Percentiles rank a stretch among this genome's conserved stretches.
phyloP scores from a whole-genome alignment of 345 rosid genomes.

The Cardamine resedifolia region DNA sequence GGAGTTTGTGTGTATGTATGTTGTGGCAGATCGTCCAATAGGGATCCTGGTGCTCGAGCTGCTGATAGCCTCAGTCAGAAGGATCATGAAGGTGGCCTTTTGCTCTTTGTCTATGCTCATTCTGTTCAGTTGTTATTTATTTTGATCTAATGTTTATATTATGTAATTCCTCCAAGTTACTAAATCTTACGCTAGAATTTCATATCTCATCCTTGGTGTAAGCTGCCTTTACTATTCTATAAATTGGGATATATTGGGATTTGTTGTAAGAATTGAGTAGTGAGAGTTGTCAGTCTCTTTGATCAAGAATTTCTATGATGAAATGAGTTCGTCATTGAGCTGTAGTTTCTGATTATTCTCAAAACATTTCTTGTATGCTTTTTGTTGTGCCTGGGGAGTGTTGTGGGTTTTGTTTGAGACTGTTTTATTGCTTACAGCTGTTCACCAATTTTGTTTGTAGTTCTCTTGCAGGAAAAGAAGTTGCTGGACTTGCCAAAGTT shows the following conservation, averaged over 20 bases:
- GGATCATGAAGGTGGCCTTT: constrained; percentile 72
- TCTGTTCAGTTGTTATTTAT: neutral
- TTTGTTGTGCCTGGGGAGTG: neutral
- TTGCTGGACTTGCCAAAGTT: constrained; percentile 90
- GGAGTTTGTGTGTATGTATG: constrained; percentile 1
- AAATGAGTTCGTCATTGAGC: neutral
- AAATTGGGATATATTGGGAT: neutral
- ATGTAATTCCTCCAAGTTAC: neutral
- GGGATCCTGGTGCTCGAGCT: constrained; percentile 79
- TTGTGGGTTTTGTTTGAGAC: constrained; percentile 1
- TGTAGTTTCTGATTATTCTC: neutral
- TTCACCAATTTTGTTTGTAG: constrained; percentile 59
- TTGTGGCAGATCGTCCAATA: constrained; percentile 77
- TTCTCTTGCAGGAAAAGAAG: constrained; percentile 86
- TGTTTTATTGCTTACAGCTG: constrained; percentile 34
- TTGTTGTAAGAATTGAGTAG: neutral
- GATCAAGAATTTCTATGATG: constrained; percentile 14
- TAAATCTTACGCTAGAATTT: neutral
- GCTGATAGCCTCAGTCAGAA: constrained; percentile 65
- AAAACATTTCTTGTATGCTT: neutral
- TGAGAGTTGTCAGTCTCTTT: neutral
- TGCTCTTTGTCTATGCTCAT: constrained; percentile 5
- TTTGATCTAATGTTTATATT: neutral
- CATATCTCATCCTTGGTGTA: neutral
- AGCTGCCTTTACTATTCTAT: neutral